Conservation (phyloP, 495 filamentous ascomycete species). For the Daldinia grandis region DNA sequence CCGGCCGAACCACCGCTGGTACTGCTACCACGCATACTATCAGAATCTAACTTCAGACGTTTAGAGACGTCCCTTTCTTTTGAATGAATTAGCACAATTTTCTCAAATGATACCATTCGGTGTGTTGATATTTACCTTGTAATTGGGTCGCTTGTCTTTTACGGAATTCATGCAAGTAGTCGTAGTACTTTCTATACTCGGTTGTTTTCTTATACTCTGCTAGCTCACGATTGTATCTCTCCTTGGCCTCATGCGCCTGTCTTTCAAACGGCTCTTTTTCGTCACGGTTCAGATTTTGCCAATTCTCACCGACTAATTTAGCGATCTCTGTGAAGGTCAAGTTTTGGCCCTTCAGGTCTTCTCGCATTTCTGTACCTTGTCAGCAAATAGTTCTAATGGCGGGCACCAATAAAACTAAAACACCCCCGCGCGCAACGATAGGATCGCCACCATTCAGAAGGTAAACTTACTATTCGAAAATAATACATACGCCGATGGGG, state of each 20-base stretch:
- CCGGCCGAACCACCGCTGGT: conserved; percentile 46
- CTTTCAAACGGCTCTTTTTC: conserved; percentile 76
- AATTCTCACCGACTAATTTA: conserved; percentile 80
- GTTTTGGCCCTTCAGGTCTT: conserved; percentile 74
- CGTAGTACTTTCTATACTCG: conserved; percentile 65
- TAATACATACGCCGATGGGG: conserved; percentile 82
- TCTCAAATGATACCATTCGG: background rate
- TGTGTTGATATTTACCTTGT: conserved; percentile 48
- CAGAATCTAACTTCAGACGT: conserved; percentile 48
- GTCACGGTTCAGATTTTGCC: conserved; percentile 71
- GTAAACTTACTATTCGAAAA: conserved; percentile 77
- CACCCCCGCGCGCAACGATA: background rate
- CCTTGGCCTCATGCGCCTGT: conserved; percentile 73
- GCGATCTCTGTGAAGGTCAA: conserved; percentile 83
- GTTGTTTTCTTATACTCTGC: conserved; percentile 77
- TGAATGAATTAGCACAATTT: background rate
- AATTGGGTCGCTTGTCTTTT: conserved; percentile 63
- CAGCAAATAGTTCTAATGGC: background rate
- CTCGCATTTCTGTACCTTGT: conserved; percentile 68
- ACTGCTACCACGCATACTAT: conserved; percentile 45
- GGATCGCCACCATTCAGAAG: background rate
- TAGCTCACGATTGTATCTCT: conserved; percentile 72
- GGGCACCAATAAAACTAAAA: background rate
- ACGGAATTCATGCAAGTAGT: conserved; percentile 79
- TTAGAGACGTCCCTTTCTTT: conserved; percentile 57